phyloP scores from a whole-genome alignment of 306 rosid genomes.

The Fragaria ananassa region DNA sequence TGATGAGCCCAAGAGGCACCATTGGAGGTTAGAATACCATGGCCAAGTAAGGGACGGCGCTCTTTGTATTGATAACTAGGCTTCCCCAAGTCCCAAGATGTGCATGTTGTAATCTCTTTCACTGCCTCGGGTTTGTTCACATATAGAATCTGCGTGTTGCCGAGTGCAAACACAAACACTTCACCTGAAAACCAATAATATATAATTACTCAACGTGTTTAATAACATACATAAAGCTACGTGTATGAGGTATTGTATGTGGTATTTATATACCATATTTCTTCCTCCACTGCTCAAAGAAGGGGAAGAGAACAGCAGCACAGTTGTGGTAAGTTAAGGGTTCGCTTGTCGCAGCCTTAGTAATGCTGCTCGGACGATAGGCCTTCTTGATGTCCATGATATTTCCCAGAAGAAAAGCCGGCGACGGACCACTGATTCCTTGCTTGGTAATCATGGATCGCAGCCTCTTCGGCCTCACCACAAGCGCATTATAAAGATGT shows the following conservation, averaged over 20 bases:
- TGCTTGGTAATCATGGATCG: slow-evolving; percentile 33
- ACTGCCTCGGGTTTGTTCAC: slow-evolving; percentile 33
- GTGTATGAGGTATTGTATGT: background rate
- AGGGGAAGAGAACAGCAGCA: slow-evolving; percentile 22
- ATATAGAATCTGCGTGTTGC: slow-evolving; percentile 35
- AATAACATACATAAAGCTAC: background rate
- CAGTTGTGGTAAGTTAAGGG: background rate
- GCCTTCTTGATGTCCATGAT: slow-evolving; percentile 27
- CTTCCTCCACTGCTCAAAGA: slow-evolving; percentile 36
- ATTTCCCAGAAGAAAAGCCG: slow-evolving; percentile 39
- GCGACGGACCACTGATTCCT: slow-evolving; percentile 47
- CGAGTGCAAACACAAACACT: slow-evolving; percentile 38
- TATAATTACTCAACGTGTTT: background rate
- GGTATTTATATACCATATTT: slow-evolving; percentile 25
- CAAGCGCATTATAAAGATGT: slow-evolving; percentile 14
- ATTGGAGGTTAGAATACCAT: slow-evolving; percentile 43
- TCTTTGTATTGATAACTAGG: slow-evolving; percentile 34
- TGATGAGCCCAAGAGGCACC: slow-evolving; percentile 41
- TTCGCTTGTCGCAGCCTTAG: slow-evolving; percentile 2
- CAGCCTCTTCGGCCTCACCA: slow-evolving; percentile 30
- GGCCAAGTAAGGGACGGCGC: slow-evolving; percentile 41
- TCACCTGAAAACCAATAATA: slow-evolving; percentile 22
- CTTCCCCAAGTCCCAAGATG: slow-evolving; percentile 43
- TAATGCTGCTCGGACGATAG: background rate
- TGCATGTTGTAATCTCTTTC: slow-evolving; percentile 33